phyloP scores from a whole-genome alignment of 148 eudicot species.

The Chenopodium quinoa region DNA sequence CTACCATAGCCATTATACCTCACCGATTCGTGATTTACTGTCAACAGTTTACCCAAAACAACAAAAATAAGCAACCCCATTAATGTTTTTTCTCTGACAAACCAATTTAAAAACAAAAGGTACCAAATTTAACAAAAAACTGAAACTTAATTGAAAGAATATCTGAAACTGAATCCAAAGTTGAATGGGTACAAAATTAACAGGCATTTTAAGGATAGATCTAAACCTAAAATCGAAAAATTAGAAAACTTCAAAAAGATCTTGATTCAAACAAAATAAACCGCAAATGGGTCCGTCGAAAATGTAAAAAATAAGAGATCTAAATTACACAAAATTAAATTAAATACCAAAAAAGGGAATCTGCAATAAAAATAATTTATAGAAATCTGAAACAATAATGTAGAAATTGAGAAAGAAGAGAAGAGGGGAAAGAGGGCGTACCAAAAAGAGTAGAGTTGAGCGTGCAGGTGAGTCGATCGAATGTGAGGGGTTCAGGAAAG shows the following conservation, averaged over 20 bases:
- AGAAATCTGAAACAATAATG: neutral
- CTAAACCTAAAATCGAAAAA: neutral
- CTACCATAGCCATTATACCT: constrained; percentile 46
- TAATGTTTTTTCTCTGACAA: no score
- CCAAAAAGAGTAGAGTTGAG: neutral
- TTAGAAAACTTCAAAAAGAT: no score
- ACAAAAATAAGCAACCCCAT: neutral
- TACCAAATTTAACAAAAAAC: neutral
- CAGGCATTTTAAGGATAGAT: neutral
- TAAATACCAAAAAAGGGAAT: neutral
- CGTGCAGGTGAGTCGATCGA: neutral
- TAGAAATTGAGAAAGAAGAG: neutral
- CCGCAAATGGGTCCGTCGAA: neutral
- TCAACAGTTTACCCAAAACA: neutral
- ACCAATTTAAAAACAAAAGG: neutral
- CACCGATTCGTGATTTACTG: neutral
- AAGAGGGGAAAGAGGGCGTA: neutral
- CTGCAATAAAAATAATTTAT: no score
- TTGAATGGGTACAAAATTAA: neutral
- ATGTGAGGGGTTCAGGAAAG: neutral
- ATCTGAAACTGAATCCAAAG: no score
- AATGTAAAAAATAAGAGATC: neutral
- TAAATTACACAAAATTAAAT: neutral
- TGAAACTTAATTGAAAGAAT: neutral
- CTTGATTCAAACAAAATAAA: no score